These are phyloP conservation scores for Lyophyllum decastes DNA, from an alignment of 768 basidiomycete species.

Conservation along the genomic window DNA sequence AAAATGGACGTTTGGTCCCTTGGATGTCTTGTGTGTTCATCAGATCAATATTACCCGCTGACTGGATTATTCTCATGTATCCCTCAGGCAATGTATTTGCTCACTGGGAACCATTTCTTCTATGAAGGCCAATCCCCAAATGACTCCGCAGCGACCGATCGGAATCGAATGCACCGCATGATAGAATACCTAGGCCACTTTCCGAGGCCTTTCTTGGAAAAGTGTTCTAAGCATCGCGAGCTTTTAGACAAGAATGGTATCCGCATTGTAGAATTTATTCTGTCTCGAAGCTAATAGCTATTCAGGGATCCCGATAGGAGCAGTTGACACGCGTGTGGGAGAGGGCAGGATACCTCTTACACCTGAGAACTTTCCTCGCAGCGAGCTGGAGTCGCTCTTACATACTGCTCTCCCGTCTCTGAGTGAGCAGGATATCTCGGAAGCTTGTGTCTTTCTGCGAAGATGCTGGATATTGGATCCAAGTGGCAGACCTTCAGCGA, in stretches of 20 bases:
- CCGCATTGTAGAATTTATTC: not conserved
- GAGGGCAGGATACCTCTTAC: not conserved
- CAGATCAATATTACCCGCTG: too few species aligned
- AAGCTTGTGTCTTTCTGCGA: not conserved
- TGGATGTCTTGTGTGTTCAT: not conserved
- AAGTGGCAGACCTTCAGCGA: not conserved
- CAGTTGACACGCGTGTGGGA: not conserved
- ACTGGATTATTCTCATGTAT: not conserved
- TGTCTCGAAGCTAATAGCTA: not conserved
- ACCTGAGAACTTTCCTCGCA: not conserved
- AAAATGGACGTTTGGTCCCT: slow-evolving; percentile 5
- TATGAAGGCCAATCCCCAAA: not conserved
- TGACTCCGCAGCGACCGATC: not conserved
- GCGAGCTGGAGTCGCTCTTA: not conserved
- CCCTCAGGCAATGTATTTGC: not conserved
- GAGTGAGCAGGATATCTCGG: not conserved
- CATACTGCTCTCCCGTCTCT: not conserved
- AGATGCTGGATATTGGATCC: slow-evolving; percentile 5
- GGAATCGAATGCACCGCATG: not conserved
- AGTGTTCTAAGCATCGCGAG: not conserved
- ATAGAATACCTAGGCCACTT: not conserved
- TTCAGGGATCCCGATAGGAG: not conserved
- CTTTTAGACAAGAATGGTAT: not conserved
- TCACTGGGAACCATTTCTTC: not conserved
- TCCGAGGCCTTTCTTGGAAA: not conserved